These are phyloP conservation scores for Phytophthora boehmeriae DNA, from an alignment of 352 stramenopile genomes.

Conservation along the genomic window DNA sequence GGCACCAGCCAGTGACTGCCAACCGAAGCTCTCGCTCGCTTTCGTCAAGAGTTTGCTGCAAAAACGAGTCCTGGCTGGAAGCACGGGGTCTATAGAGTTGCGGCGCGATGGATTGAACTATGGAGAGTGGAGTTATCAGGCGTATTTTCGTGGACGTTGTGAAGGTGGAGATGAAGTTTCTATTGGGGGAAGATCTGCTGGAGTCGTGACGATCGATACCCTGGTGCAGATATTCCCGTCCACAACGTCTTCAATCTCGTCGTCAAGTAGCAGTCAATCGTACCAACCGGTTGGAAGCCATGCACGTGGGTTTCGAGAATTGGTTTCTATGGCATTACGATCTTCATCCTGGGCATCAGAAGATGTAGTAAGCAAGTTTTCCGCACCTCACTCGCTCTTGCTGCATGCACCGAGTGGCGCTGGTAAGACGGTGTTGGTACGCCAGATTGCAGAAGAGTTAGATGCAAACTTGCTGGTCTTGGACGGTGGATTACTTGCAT, in stretches of 20 bases:
- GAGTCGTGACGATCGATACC: constrained; percentile 64
- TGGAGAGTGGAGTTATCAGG: constrained; percentile 57
- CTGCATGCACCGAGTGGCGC: constrained; percentile 69
- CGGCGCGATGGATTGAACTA: constrained; percentile 63
- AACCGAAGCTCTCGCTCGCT: constrained; percentile 45
- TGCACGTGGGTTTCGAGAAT: constrained; percentile 39
- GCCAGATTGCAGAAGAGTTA: constrained; percentile 53
- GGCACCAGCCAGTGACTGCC: constrained; percentile 35
- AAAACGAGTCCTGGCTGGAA: constrained; percentile 37
- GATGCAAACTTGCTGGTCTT: constrained; percentile 62
- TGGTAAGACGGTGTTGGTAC: constrained; percentile 76
- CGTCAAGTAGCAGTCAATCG: not conserved
- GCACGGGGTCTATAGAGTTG: constrained; percentile 37
- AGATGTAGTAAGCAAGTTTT: constrained; percentile 4
- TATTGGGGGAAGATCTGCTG: constrained; percentile 23
- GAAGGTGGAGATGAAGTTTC: not conserved
- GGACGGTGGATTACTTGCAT: constrained; percentile 65
- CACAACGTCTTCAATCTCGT: constrained; percentile 12
- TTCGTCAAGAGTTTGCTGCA: constrained; percentile 67
- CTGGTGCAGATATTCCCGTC: constrained; percentile 66
- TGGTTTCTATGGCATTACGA: constrained; percentile 48
- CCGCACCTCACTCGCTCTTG: constrained; percentile 50
- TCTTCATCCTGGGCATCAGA: not conserved
- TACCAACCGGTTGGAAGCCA: constrained; percentile 49
- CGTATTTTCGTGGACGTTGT: constrained; percentile 44